phyloP scores from a whole-genome alignment of 208 protist species.

The Trypanosomatidae sp. region DNA sequence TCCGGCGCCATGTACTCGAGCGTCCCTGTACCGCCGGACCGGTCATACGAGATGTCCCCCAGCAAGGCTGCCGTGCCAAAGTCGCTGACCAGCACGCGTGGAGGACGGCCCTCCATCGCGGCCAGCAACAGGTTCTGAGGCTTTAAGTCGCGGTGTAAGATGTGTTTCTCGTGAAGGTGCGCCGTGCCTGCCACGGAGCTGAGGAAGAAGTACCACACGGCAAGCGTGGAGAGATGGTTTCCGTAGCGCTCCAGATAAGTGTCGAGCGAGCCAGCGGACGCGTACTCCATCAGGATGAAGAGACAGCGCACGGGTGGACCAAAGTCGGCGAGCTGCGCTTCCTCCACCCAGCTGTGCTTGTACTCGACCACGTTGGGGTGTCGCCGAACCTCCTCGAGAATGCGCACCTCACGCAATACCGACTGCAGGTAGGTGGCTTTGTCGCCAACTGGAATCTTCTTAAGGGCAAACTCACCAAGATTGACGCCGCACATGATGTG shows the following conservation, averaged over 20 bases:
- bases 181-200: constrained; percentile 75
- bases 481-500: constrained; percentile 82
- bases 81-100: constrained; percentile 85
- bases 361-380: constrained; percentile 92
- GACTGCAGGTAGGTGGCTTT: constrained; percentile 74
- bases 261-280: constrained; percentile 80
- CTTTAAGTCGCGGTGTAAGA: constrained; percentile 90
- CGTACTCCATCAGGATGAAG: constrained; percentile 93
- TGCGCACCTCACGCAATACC: constrained; percentile 84
- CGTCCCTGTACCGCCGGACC: constrained; percentile 84
- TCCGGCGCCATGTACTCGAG: constrained; percentile 92
- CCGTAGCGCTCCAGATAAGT: constrained; percentile 76
- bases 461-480: constrained; percentile 87
- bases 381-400: constrained; percentile 79
- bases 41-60: constrained; percentile 53
- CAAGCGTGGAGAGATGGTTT: constrained; percentile 64
- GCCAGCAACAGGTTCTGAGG: constrained; percentile 89
- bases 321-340: constrained; percentile 83
- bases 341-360: constrained; percentile 90
- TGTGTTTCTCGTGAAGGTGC: constrained; percentile 81
- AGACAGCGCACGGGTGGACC: constrained; percentile 87
- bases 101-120: constrained; percentile 37
- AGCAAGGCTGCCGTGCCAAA: constrained; percentile 85
- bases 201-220: constrained; percentile 92
- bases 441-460: constrained; percentile 91